A percentile compares a stretch with the other conserved stretches of the same genome.
These are phyloP conservation scores for Fagopyrum esculentum DNA, from an alignment of 148 eudicot species.

Conservation along the genomic window DNA sequence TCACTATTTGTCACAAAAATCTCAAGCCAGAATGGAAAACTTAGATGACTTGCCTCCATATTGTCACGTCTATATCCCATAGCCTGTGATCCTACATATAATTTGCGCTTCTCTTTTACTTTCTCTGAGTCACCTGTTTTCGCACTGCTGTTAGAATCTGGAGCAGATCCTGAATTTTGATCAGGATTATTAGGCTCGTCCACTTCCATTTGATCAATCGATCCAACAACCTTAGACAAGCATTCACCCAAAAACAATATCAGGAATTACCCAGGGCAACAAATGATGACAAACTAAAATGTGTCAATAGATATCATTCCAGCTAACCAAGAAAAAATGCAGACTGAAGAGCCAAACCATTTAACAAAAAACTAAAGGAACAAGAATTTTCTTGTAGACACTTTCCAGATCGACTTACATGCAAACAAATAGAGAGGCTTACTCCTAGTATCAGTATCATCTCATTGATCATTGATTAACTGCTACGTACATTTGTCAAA, in stretches of 20 bases:
- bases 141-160: slow-evolving; percentile 47
- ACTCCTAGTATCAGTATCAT: no score
- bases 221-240: slow-evolving; percentile 67
- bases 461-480: no score
- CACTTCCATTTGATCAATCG: slow-evolving; percentile 82
- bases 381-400: neutral
- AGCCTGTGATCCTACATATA: slow-evolving; percentile 88
- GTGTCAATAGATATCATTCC: neutral
- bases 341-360: neutral
- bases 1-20: neutral
- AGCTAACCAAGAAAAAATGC: slow-evolving; percentile 1
- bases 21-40: neutral
- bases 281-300: neutral
- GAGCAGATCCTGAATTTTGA: slow-evolving; percentile 47
- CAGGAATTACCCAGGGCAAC: neutral
- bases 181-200: slow-evolving; percentile 68
- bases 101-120: slow-evolving; percentile 65
- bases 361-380: neutral
- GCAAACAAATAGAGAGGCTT: no score
- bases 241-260: slow-evolving; percentile 1
- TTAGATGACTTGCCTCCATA: slow-evolving; percentile 65
- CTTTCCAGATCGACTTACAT: no score
- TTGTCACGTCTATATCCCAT: slow-evolving; percentile 88
- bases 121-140: slow-evolving; percentile 47
- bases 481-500: no score